A percentile compares a stretch with the other conserved stretches of the same genome.
These are phyloP conservation scores for Tricladium varicosporioides DNA, from an alignment of 2,329 filamentous ascomycete genomes.

Conservation along the genomic window DNA sequence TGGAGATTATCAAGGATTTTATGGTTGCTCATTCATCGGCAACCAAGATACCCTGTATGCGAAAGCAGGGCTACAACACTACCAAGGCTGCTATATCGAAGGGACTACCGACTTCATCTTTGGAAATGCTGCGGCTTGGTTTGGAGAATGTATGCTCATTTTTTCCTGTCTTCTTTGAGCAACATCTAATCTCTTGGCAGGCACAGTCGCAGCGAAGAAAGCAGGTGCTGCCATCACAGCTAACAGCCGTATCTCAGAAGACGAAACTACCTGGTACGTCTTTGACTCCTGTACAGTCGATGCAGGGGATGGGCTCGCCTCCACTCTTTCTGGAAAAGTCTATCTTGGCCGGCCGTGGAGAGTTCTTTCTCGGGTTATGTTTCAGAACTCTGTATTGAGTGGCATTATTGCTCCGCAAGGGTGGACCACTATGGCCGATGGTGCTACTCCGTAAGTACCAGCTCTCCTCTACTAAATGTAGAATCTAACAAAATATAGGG, in stretches of 20 bases:
- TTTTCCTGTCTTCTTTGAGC: too few relatives aligned
- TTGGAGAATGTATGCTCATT: constrained; percentile 38
- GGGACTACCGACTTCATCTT: constrained; percentile 59
- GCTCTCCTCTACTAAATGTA: too few relatives aligned
- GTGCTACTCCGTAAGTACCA: background rate
- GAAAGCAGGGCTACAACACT: constrained; percentile 50
- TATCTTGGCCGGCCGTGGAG: constrained; percentile 52
- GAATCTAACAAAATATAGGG: background rate
- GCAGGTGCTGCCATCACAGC: constrained; percentile 43
- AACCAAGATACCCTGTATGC: constrained; percentile 52
- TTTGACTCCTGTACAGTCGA: constrained; percentile 45
- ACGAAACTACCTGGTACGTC: constrained; percentile 43
- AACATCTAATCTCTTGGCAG: constrained; percentile 21
- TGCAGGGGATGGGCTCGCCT: constrained; percentile 2
- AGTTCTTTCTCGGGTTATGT: constrained; percentile 46
- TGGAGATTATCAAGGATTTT: constrained; percentile 48
- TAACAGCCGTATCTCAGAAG: constrained; percentile 35
- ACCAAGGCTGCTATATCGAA: constrained; percentile 51
- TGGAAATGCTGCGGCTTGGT: constrained; percentile 51
- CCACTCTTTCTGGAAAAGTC: constrained; percentile 28
- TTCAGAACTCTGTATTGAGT: constrained; percentile 23
- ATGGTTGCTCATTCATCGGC: constrained; percentile 50
- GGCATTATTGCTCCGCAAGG: background rate
- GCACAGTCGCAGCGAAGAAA: constrained; percentile 31
- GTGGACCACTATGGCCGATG: constrained; percentile 4